Evolutionary conservation across 2,329 filamentous ascomycete species (phyloP), one percentile per base, ranked within the genome.

Genomic region (Trichoderma citrinoviride): DNA sequence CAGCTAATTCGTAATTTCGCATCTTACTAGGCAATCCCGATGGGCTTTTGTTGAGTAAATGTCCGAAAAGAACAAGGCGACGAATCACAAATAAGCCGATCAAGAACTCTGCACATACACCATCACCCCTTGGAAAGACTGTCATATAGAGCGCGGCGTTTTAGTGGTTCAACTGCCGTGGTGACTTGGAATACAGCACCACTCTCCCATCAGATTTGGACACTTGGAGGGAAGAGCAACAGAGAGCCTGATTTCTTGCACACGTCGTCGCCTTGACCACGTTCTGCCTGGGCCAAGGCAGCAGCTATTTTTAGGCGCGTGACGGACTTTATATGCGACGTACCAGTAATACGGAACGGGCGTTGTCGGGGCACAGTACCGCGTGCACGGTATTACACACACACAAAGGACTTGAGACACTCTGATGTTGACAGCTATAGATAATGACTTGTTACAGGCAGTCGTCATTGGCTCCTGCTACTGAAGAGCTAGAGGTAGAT

Each of bases 261-360:
- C 49, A 19, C 23, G 27, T 41, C 23, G 33, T 47, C 15, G 14
- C n/a, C n/a, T 19, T 27, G 33, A 37, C 33, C 5, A 5, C 23
- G 29, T 21, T 33, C 12, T 49, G 46, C 58, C 37, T 33, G 47
- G 17, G 14, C 41, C 55, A 57, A 57, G 15, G 55, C 21, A 46
- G 40, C 29, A 37, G 23, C 58, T 61, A 61, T 53, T 61, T 61
- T 61, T 61, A 46, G 57, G 46, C 33, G 46, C 46, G 37, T 43
- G 46, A 52, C 46, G 40, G 47, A 10, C 33, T 40, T 61, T 61
- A 37, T 40, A 54, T 15, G 44, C 49, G 46, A 40, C 40, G 27
- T 54, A 53, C 58, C 27, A 62, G 58, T 62, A 54, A 62, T 62
- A 53, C 19, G 25, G 25, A 54, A 50, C 58, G 58, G 58, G 58